These are phyloP conservation scores for Fusarium caatingaense DNA, from an alignment of 2,329 filamentous ascomycete genomes.

Conservation along the genomic window DNA sequence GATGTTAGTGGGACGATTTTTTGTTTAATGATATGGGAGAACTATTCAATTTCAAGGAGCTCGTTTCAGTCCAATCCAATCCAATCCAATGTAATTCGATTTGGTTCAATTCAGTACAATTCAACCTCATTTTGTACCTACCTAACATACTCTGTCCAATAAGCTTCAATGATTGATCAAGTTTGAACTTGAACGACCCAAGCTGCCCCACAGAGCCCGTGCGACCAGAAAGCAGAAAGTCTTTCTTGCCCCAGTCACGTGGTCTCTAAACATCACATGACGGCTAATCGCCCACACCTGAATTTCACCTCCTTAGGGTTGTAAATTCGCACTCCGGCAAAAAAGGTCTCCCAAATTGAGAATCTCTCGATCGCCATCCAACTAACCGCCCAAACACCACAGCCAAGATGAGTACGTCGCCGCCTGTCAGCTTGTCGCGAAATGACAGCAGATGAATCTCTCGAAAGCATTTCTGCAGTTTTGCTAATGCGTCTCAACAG, in stretches of 20 bases:
- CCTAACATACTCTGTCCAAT: background rate
- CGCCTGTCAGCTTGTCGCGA: constrained; percentile 29
- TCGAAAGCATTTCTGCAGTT: constrained; percentile 18
- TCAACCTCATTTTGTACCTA: background rate
- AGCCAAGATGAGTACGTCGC: constrained; percentile 69
- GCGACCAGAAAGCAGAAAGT: background rate
- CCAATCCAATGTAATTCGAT: background rate
- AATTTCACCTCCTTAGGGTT: constrained; percentile 51
- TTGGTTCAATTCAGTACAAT: background rate
- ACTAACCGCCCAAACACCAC: constrained; percentile 57
- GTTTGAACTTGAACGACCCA: background rate
- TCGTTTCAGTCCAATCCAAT: background rate
- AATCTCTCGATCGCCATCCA: constrained; percentile 54
- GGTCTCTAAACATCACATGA: constrained; percentile 46
- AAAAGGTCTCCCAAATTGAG: constrained; percentile 52
- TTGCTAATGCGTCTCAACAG: constrained; percentile 53
- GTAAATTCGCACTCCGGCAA: constrained; percentile 52
- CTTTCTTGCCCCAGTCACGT: constrained; percentile 43
- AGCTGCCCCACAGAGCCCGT: background rate
- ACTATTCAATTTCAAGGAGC: background rate
- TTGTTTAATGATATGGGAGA: background rate
- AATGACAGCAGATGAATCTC: constrained; percentile 35
- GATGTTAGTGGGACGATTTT: background rate
- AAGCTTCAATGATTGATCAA: background rate
- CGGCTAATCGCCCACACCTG: constrained; percentile 29